Evolutionary conservation across 2,329 filamentous ascomycete species (phyloP).

Genomic region (Exophiala dermatitidis): DNA sequence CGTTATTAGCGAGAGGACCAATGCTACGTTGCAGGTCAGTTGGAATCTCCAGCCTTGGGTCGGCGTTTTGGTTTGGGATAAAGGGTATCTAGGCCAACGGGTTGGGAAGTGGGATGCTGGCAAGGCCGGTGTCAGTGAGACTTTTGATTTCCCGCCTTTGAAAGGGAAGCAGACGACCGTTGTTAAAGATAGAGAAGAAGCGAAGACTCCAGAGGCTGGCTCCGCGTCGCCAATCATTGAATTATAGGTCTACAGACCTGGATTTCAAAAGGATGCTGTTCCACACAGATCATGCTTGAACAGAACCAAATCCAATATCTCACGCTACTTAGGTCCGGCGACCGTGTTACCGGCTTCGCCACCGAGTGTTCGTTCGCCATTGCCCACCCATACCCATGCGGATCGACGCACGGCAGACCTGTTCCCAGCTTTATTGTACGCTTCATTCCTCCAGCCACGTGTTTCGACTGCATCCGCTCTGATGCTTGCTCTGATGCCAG

Average conservation of each 20-base stretch:
- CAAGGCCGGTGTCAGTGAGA: conserved; percentile 44
- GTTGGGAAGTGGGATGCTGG: conserved; percentile 47
- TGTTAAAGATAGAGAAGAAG: conserved; percentile 19
- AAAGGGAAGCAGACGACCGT: conserved; percentile 35
- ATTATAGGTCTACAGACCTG: conserved; percentile 3
- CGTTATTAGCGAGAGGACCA: conserved; percentile 62
- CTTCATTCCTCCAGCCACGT: no score
- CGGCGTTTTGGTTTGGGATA: conserved; percentile 75
- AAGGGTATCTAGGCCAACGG: conserved; percentile 36
- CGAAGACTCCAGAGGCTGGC: conserved; percentile 21
- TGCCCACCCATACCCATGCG: no score
- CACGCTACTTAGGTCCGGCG: no score
- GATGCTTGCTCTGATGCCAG: no score
- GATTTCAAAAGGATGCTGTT: no score
- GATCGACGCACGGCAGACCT: no score
- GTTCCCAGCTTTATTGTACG: no score
- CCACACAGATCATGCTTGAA: no score
- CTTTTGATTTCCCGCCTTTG: conserved; percentile 51
- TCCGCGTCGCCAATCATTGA: conserved; percentile 20
- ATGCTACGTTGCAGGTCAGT: conserved; percentile 72
- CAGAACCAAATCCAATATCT: no score
- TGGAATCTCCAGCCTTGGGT: conserved; percentile 99
- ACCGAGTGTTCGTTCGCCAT: no score
- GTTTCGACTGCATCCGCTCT: no score
- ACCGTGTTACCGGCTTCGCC: no score